phyloP scores from a whole-genome alignment of 495 filamentous ascomycete species.

The Hypoxylon crocopeplum region DNA sequence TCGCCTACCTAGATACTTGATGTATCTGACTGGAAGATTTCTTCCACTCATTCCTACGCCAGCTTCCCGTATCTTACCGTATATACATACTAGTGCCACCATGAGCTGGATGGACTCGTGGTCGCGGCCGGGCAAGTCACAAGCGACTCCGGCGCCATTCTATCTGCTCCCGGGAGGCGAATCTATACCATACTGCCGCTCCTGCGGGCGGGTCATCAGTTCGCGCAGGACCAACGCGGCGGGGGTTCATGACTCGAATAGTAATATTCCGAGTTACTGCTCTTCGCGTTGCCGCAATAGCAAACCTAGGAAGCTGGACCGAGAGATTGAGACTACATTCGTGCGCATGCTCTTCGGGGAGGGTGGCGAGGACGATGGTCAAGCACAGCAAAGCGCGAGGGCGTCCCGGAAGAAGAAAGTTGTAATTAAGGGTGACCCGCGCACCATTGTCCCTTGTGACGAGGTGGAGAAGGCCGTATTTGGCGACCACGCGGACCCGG shows the following conservation, averaged over 20 bases:
- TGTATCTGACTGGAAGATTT: too few relatives aligned
- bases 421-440: conserved; percentile 19
- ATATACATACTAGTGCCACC: too few relatives aligned
- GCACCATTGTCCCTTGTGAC: conserved; percentile 25
- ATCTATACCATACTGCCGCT: conserved; percentile 48
- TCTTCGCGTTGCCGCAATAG: conserved; percentile 15
- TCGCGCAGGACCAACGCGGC: conserved; percentile 13
- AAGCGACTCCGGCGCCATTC: conserved; percentile 45
- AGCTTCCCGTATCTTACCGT: not conserved
- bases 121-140: conserved; percentile 46
- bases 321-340: conserved; percentile 21
- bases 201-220: conserved; percentile 50
- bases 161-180: conserved; percentile 44
- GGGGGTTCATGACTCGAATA: not conserved
- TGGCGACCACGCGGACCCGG: conserved; percentile 35
- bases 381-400: not conserved
- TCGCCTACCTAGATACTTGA: too few relatives aligned
- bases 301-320: conserved; percentile 14
- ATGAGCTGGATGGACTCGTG: conserved; percentile 53
- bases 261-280: conserved; percentile 14
- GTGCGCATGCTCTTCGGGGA: conserved; percentile 1
- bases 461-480: conserved; percentile 47
- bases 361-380: not conserved
- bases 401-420: conserved; percentile 2
- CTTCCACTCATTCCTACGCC: not conserved